Base-by-base conservation (phyloP, 192 early-diverging fungal genomes). In the Podila verticillata region DNA sequence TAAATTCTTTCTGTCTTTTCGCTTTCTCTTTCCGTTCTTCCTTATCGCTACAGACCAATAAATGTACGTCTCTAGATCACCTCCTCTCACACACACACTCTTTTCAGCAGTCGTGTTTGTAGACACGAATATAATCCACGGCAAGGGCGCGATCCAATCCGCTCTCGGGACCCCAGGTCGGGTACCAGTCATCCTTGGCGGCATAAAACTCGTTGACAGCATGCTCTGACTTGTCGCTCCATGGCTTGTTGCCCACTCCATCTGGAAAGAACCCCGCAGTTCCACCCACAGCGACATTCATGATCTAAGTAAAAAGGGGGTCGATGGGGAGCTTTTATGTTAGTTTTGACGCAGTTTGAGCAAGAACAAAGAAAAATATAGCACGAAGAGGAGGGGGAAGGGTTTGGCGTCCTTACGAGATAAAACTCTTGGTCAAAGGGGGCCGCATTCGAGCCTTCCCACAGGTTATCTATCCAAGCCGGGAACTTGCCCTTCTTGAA, bases 371-470 rank as follows among this genome's bases (percentile, higher is more conserved):
- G 7, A 12, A 24, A 58, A 7, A n/a, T n/a, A n/a, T n/a, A n/a
- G n/a, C n/a, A n/a, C n/a, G n/a, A n/a, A n/a, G n/a, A n/a, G n/a
- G n/a, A n/a, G n/a, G n/a, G n/a, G n/a, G n/a, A n/a, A n/a, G n/a
- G 29, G 15, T 31, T 62, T 5, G 28, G 24, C 1, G 26, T 65
- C 65, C 83, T 68, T 82, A 85, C 80, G 36, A 89, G 30, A 57
- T 84, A 86, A 44, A 88, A 87, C 35, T 86, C 83, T 73, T 92
- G 85, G 70, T 92, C 91, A 66, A 92, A 92, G 13, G 90, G 90
- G 10, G 91, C 89, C 6, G 72, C 47, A 56, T 81, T 74, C 12
- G 71, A 78, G 8, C 63, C 70, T 48, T 62, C 72, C 90, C 91
- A 92, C 19, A 87, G 85, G 70, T 90, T 87, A 34, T 79, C 78